A percentile compares a stretch with the other conserved stretches of the same genome.
phyloP scores from a whole-genome alignment of 805 yeast species.

The Candida gorgasii region DNA sequence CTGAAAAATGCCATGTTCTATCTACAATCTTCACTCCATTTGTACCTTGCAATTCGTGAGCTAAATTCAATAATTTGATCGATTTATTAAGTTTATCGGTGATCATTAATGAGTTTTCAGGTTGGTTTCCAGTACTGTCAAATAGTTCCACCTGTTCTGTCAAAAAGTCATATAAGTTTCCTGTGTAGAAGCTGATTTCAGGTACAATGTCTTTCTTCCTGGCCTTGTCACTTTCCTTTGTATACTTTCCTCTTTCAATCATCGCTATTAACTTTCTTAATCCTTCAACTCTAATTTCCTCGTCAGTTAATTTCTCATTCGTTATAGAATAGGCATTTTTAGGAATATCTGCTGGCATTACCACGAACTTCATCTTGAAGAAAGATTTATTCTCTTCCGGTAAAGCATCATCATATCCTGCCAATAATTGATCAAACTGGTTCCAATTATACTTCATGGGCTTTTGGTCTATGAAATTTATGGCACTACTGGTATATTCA shows the following conservation, averaged over 20 bases:
- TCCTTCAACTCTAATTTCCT: constrained; percentile 93
- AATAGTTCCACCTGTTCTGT: constrained; percentile 45
- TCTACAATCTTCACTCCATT: constrained; percentile 70
- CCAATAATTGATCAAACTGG: constrained; percentile 83
- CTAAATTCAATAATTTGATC: constrained; percentile 53
- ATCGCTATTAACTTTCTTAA: constrained; percentile 63
- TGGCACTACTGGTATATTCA: constrained; percentile 56
- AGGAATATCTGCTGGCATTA: constrained; percentile 76
- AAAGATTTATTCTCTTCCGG: constrained; percentile 53
- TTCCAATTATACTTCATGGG: constrained; percentile 80
- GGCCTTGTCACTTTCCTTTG: constrained; percentile 21
- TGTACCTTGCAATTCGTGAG: constrained; percentile 64
- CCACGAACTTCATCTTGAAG: constrained; percentile 78
- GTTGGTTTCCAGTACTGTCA: constrained; percentile 37
- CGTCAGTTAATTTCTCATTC: constrained; percentile 69
- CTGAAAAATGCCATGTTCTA: constrained; percentile 87
- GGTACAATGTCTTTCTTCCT: constrained; percentile 54
- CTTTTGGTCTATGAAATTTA: constrained; percentile 55
- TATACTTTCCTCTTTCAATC: constrained; percentile 59
- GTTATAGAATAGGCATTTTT: constrained; percentile 48
- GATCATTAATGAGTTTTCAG: constrained; percentile 28
- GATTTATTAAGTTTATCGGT: constrained; percentile 46
- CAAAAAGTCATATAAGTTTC: constrained; percentile 70
- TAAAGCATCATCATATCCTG: constrained; percentile 81
- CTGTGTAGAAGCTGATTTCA: constrained; percentile 85